Evolutionary conservation across 2,329 filamentous ascomycete genomes (phyloP), one percentile per base, ranked within the genome.

Genomic region (Arthrobotrys pseudoclavata): DNA sequence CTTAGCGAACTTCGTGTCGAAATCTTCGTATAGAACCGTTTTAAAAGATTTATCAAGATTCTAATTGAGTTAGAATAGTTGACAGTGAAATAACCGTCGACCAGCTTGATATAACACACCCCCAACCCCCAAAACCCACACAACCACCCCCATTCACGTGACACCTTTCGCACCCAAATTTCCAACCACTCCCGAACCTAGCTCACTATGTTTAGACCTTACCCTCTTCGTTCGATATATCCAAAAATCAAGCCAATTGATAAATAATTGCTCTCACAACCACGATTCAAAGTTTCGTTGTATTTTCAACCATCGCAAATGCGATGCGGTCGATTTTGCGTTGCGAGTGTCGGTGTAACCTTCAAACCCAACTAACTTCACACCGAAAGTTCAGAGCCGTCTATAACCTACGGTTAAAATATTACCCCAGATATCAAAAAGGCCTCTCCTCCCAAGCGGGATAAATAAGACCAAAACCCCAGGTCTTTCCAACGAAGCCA

Each of bases 241-340:
- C 52, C 15, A 55, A 34, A 55, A 55, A 55, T 18, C 26, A 55
- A 37, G 24, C 6, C 9, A 53, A 3, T 31, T 53, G 29, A 22
- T 20, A 2, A 55, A 55, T 2, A 55, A 53, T 31, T 31, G 24
- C 31, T 24, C 13, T 31, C 48, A n/a, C 12, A 53, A 31, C 31
- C 48, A 53, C 48, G 48, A 53, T 53, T 13, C 15, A 18, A 53
- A 53, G 5, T 26, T 53, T 18, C 9, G 24, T 15, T 53, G 48
- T 31, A 9, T 31, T 34, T 55, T 22, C 12, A n/a, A 20, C 52
- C 52, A 55, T 55, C 29, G 29, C 52, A 53, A 53, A 24, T 31
- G 31, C 48, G 48, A 18, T 53, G 48, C 3, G 1, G 26, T 12
- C 6, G 3, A 50, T 2, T 37, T 37, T 55, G 52, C 15, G 52